A percentile compares a stretch with the other conserved stretches of the same genome.
These are phyloP conservation scores for Botrytis cinerea DNA, from an alignment of 2,329 filamentous ascomycete species.

Conservation along the genomic window DNA sequence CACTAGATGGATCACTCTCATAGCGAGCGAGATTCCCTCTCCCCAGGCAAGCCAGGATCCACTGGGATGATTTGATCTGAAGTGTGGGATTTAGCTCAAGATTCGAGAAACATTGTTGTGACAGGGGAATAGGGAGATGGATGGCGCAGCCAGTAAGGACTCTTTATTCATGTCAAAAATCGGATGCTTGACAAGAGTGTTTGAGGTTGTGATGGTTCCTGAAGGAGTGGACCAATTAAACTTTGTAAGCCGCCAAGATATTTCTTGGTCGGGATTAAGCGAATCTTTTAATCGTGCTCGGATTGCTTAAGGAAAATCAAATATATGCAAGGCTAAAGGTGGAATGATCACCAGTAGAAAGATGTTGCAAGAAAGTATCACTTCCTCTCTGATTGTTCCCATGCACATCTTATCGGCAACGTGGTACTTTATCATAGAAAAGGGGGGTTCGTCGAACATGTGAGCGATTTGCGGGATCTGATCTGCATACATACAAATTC, in stretches of 20 bases:
- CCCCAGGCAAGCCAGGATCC: slow-evolving; percentile 10
- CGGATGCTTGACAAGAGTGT: slow-evolving; percentile 4
- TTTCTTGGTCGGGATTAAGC: slow-evolving; percentile 6
- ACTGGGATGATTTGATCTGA: slow-evolving; percentile 13
- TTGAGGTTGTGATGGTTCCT: slow-evolving; percentile 16
- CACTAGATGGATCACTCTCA: slow-evolving; percentile 3
- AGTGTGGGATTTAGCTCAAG: slow-evolving; percentile 1
- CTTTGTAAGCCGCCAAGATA: slow-evolving; percentile 5
- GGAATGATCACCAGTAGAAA: not conserved
- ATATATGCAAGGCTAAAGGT: slow-evolving; percentile 14
- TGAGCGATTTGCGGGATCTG: not conserved
- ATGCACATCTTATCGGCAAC: not conserved
- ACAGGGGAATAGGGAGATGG: not conserved
- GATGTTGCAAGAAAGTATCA: not conserved
- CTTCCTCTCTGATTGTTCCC: not conserved
- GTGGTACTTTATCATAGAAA: not conserved
- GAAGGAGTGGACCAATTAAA: slow-evolving; percentile 20
- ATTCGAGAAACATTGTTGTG: slow-evolving; percentile 1
- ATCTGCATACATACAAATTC: not conserved
- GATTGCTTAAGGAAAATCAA: slow-evolving; percentile 7
- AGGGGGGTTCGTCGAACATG: not conserved
- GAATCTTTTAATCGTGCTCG: not conserved
- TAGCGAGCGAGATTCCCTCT: not conserved
- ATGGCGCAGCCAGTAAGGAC: slow-evolving; percentile 15
- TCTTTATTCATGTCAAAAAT: slow-evolving; percentile 12